A percentile compares a stretch with the other conserved stretches of the same genome.
phyloP scores from a whole-genome alignment of 140 eudicot species.

The Ambrosia hybrid region DNA sequence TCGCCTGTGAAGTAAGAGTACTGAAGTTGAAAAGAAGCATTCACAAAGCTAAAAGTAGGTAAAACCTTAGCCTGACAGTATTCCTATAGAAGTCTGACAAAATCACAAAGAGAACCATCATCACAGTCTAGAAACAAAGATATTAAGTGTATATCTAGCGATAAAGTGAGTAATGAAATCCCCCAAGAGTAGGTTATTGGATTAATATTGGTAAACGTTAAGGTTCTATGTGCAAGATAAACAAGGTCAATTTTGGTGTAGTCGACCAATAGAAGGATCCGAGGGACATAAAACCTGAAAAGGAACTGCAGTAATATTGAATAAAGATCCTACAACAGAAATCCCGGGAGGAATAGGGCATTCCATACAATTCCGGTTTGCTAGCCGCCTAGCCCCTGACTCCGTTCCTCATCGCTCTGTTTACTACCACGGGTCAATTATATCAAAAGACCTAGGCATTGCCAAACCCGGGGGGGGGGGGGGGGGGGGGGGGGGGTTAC shows the following conservation, averaged over 20 bases:
- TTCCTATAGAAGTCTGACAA: neutral
- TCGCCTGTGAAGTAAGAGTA: neutral
- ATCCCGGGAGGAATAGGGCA: too few relatives aligned
- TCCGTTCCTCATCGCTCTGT: too few relatives aligned
- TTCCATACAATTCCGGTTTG: too few relatives aligned
- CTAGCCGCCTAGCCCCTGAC: too few relatives aligned
- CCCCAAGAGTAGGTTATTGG: conserved; percentile 1
- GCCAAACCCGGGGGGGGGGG: too few relatives aligned
- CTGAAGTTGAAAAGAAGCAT: neutral
- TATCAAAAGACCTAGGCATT: too few relatives aligned
- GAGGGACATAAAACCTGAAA: neutral
- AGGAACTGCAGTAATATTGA: too few relatives aligned
- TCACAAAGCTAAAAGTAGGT: neutral
- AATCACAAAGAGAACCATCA: neutral
- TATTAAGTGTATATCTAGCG: neutral
- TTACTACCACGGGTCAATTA: too few relatives aligned
- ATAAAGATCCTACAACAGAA: too few relatives aligned
- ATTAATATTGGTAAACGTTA: neutral
- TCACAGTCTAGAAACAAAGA: neutral
- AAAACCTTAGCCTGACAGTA: neutral
- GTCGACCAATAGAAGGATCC: conserved; percentile 11
- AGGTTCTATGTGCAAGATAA: neutral
- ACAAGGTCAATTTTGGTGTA: conserved; percentile 11
- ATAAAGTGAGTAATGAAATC: conserved; percentile 9
- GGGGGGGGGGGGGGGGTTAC: too few relatives aligned